phyloP scores from a whole-genome alignment of 805 yeast species.

The Kodamaea sagamina region DNA sequence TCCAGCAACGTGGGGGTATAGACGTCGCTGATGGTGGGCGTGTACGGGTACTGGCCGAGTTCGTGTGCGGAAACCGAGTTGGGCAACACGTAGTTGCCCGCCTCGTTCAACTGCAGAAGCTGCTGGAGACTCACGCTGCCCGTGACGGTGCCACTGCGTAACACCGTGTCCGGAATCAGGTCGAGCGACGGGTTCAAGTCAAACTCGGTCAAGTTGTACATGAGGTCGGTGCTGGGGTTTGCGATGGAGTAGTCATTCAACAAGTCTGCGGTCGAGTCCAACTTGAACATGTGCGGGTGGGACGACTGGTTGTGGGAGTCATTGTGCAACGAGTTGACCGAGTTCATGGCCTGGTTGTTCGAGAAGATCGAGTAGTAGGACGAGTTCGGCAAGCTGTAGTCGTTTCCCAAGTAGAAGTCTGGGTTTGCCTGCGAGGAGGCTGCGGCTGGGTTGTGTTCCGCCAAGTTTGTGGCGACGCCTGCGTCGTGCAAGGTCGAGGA shows the following conservation, averaged over 20 bases:
- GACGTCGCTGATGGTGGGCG: conserved; percentile 20
- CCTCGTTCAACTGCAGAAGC: conserved; percentile 3
- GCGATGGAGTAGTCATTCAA: conserved; percentile 16
- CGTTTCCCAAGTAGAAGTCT: conserved; percentile 12
- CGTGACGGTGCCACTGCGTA: conserved; percentile 3
- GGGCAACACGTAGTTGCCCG: conserved; percentile 8
- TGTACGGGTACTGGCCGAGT: conserved; percentile 17
- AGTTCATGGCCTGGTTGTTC: conserved; percentile 20
- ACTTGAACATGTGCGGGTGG: conserved; percentile 14
- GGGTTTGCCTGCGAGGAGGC: conserved; percentile 6
- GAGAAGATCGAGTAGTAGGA: conserved; percentile 19
- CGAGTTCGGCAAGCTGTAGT: conserved; percentile 18
- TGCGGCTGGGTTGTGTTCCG: background rate
- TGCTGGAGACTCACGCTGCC: conserved; percentile 4
- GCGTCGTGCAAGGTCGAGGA: conserved; percentile 6
- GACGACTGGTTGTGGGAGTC: conserved; percentile 9
- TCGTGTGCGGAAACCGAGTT: conserved; percentile 15
- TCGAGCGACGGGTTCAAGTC: conserved; percentile 31
- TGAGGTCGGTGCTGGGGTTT: conserved; percentile 18
- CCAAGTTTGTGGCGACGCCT: conserved; percentile 5
- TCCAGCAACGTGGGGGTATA: conserved; percentile 22
- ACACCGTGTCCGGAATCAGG: conserved; percentile 26
- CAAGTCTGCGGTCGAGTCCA: conserved; percentile 19
- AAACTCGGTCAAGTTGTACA: conserved; percentile 27
- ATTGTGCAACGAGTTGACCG: conserved; percentile 16